phyloP scores from a whole-genome alignment of 306 rosid genomes.

The Argentina anserina region DNA sequence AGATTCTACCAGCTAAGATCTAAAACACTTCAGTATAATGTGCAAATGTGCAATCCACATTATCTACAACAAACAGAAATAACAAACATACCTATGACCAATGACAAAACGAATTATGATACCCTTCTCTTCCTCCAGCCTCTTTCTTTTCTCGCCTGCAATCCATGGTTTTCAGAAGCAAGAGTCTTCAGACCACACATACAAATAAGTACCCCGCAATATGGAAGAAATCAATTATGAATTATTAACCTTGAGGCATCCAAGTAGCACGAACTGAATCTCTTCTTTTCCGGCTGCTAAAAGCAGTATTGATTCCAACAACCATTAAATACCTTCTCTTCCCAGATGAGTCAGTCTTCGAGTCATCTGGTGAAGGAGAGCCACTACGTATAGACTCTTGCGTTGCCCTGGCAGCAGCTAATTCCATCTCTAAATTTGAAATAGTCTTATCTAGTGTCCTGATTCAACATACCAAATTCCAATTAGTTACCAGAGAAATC shows the following conservation, averaged over 20 bases:
- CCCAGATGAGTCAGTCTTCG: constrained; percentile 41
- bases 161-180: constrained; percentile 32
- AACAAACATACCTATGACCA: constrained; percentile 74
- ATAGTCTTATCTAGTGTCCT: constrained; percentile 87
- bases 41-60: background rate
- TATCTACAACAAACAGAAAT: constrained; percentile 2
- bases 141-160: constrained; percentile 88
- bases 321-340: constrained; percentile 86
- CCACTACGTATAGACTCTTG: constrained; percentile 72
- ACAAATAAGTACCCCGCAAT: constrained; percentile 3
- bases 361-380: constrained; percentile 59
- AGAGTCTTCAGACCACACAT: constrained; percentile 32
- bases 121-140: constrained; percentile 97
- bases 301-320: constrained; percentile 90
- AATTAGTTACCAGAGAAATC: background rate
- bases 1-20: background rate
- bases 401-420: constrained; percentile 83
- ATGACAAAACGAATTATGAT: constrained; percentile 85
- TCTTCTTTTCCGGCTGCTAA: constrained; percentile 97
- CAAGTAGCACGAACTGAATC: constrained; percentile 95
- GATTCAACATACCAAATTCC: constrained; percentile 12
- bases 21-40: background rate
- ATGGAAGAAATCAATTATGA: background rate
- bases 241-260: constrained; percentile 86
- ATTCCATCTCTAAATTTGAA: constrained; percentile 92